Percentiles rank a stretch among this genome's conserved stretches.
Conservation (phyloP, 306 rosid genomes). For the Cucumis melo region DNA sequence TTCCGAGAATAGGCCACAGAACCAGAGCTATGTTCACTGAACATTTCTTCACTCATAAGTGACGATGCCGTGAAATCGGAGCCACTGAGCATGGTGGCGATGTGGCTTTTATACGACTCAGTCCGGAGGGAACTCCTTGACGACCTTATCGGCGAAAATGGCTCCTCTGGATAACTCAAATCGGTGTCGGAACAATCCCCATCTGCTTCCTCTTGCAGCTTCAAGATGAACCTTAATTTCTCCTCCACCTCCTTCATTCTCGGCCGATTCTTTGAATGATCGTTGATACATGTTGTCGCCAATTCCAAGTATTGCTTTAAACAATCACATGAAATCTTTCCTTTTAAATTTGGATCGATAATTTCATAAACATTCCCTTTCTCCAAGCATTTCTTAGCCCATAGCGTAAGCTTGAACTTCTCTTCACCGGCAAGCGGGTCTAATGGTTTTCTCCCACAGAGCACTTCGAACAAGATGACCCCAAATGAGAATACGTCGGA, state of each 20-base stretch:
- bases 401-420: neutral
- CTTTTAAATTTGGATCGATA: neutral
- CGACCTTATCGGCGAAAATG: neutral
- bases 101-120: neutral
- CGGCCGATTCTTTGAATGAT: neutral
- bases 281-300: neutral
- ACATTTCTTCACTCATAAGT: neutral
- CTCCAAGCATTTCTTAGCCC: conserved; percentile 1
- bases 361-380: neutral
- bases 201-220: neutral
- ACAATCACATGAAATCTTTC: neutral
- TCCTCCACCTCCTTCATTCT: neutral
- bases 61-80: neutral
- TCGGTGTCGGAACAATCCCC: neutral
- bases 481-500: conserved; percentile 19
- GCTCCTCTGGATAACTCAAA: neutral
- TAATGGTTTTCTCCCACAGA: conserved; percentile 3
- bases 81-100: neutral
- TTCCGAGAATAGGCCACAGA: neutral
- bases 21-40: neutral
- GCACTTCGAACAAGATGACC: conserved; percentile 9
- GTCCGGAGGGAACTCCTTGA: neutral
- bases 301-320: neutral
- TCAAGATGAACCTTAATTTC: neutral
- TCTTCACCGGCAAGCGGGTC: neutral